Conservation (phyloP, 2,329 filamentous ascomycete species). For the Aspergillus pseudoviridinutans region DNA sequence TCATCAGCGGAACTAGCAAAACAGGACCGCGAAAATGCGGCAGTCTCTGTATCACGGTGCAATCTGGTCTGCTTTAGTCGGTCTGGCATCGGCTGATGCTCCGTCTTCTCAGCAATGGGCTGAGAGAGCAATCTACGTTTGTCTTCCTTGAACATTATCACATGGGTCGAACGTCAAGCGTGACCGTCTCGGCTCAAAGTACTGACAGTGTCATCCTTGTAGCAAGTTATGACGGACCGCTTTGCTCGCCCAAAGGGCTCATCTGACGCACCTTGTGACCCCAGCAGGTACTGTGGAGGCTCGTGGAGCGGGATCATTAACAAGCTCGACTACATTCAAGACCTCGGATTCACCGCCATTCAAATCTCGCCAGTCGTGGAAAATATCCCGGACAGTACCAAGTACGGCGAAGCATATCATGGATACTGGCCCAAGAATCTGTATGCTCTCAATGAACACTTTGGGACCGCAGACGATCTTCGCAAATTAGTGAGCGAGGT, state of each 20-base stretch:
- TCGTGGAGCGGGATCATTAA: slow-evolving; percentile 57
- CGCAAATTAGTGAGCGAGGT: slow-evolving; percentile 40
- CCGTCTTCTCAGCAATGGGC: slow-evolving; percentile 42
- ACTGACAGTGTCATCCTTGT: not conserved
- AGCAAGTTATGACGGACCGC: slow-evolving; percentile 55
- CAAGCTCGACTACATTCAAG: slow-evolving; percentile 47
- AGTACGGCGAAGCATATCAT: slow-evolving; percentile 42
- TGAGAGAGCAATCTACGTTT: slow-evolving; percentile 51
- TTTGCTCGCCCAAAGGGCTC: slow-evolving; percentile 48
- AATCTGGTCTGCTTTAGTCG: not conserved
- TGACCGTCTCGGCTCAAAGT: not conserved
- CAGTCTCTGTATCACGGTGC: not conserved
- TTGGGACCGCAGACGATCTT: slow-evolving; percentile 43
- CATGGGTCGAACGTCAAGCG: not conserved
- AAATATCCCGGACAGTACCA: slow-evolving; percentile 30
- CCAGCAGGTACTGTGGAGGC: slow-evolving; percentile 54
- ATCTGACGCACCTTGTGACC: slow-evolving; percentile 8
- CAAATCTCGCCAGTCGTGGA: slow-evolving; percentile 37
- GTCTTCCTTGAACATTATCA: not conserved
- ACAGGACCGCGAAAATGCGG: slow-evolving; percentile 2
- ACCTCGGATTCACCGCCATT: slow-evolving; percentile 40
- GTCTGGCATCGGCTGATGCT: slow-evolving; percentile 1
- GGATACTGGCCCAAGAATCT: slow-evolving; percentile 47
- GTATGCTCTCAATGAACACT: slow-evolving; percentile 44
- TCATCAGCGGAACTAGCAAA: not conserved